These are phyloP conservation scores for Ogataea minuta DNA, from an alignment of 805 yeast species.

Conservation along the genomic window DNA sequence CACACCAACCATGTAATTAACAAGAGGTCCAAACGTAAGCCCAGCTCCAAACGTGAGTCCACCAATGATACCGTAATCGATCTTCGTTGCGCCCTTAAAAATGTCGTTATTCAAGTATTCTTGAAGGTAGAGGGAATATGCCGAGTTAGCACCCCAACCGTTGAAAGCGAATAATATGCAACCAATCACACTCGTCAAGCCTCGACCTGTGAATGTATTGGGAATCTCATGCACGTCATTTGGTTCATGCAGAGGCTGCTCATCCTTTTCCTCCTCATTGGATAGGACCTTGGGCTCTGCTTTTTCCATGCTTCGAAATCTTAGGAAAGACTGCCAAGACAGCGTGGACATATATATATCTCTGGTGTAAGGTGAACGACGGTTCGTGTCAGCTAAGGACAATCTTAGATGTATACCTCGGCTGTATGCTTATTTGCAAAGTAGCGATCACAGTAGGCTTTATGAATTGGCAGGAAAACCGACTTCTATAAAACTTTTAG, in stretches of 20 bases:
- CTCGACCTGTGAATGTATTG: slow-evolving; percentile 74
- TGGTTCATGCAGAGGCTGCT: neutral
- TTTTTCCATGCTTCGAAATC: too few species aligned
- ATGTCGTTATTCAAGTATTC: slow-evolving; percentile 49
- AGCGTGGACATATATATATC: too few species aligned
- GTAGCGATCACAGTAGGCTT: too few species aligned
- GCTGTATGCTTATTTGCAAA: too few species aligned
- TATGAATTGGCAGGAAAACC: too few species aligned
- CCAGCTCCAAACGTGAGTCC: slow-evolving; percentile 64
- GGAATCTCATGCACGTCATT: slow-evolving; percentile 33
- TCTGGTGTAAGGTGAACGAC: too few species aligned
- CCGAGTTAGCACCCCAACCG: slow-evolving; percentile 74
- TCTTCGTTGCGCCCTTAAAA: slow-evolving; percentile 52
- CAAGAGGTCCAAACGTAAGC: slow-evolving; percentile 46
- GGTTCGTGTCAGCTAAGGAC: too few species aligned
- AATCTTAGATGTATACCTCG: too few species aligned
- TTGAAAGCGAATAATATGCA: slow-evolving; percentile 50
- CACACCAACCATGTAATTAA: slow-evolving; percentile 43
- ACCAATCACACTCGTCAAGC: slow-evolving; percentile 44
- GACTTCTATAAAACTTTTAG: too few species aligned
- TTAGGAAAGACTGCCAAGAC: too few species aligned
- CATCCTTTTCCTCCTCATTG: neutral
- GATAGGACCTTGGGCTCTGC: neutral
- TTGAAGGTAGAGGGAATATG: slow-evolving; percentile 62
- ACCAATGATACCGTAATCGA: slow-evolving; percentile 66